Conservation (phyloP, 164 flowering plant genomes). For the Nymphaea thermarum region DNA sequence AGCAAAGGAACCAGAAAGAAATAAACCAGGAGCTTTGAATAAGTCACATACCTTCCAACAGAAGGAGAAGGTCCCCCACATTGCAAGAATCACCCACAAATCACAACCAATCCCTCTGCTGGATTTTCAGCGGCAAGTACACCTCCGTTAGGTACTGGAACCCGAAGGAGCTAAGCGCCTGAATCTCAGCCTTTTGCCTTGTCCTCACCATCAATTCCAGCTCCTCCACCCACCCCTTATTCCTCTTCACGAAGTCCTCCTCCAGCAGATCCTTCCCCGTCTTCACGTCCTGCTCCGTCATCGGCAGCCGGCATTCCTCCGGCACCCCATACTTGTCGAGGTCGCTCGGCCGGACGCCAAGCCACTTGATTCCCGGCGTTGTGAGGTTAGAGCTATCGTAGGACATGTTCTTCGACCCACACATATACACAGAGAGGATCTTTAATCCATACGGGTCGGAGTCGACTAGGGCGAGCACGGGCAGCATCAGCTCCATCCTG, state of each 20-base stretch:
- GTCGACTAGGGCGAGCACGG: slow-evolving; percentile 87
- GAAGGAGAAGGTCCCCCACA: no score
- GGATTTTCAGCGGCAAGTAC: slow-evolving; percentile 85
- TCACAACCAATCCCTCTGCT: slow-evolving; percentile 92
- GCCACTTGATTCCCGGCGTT: slow-evolving; percentile 94
- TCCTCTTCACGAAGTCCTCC: slow-evolving; percentile 99
- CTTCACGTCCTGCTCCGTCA: slow-evolving; percentile 97
- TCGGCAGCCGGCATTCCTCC: slow-evolving; percentile 89
- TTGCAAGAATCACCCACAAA: no score
- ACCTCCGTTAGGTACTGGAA: slow-evolving; percentile 94
- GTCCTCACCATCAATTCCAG: slow-evolving; percentile 84
- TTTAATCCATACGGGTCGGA: slow-evolving; percentile 97
- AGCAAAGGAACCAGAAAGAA: no score
- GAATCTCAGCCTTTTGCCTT: slow-evolving; percentile 96
- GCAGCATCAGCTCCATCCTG: slow-evolving; percentile 79
- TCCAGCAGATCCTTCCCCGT: slow-evolving; percentile 93
- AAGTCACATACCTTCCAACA: no score
- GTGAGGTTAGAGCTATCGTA: slow-evolving; percentile 93
- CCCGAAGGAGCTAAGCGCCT: slow-evolving; percentile 91
- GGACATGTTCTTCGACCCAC: slow-evolving; percentile 98
- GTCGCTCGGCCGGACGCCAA: slow-evolving; percentile 93
- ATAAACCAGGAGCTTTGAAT: no score
- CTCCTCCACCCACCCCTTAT: slow-evolving; percentile 95
- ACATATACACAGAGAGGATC: slow-evolving; percentile 87
- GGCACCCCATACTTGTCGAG: slow-evolving; percentile 92